Evolutionary conservation across 176 grass and related monocot species (phyloP), one percentile per base, ranked within the genome.

Genomic region (Carex myosuroides): DNA sequence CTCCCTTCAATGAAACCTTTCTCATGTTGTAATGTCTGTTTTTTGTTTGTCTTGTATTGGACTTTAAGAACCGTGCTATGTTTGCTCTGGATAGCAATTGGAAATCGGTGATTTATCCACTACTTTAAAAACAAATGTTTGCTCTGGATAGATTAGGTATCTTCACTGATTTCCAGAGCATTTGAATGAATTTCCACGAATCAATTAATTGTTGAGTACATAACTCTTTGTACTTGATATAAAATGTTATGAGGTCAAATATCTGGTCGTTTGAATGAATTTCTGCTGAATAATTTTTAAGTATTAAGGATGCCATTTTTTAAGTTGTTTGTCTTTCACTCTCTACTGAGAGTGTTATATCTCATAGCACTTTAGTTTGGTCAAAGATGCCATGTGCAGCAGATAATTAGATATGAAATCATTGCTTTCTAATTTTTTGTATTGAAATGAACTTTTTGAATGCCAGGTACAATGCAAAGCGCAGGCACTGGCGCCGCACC

Each of bases 401-500:
- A 20, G 60, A 12, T 62, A 44, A 48, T 62, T 22, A 0, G 14
- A 14, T 61, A 33, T 65, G 62, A 14, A 3, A 22, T 22, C 16
- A 13, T 33, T 3, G 0, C 17, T 3, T 0, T 39, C 4, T 11
- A 35, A 17, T 70, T 1, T 1, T 70, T 35, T 3, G 6, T 44
- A 2, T 39, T 20, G 35, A 48, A 70, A 42, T 6, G 5, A 22
- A 73, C 42, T 7, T 18, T 78, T 52, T 69, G 46, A 48, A 61
- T 65, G 18, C 22, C 58, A 90, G 85, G 85, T 90, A 90, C 85
- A 90, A 87, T 57, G 85, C 89, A 11, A 90, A 87, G 89, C 89
- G 89, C 66, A 87, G 89, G 75, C 89, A 90, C 24, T 87, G 89
- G 89, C 85, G 89, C 58, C 89, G 89, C 64, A 87, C 89, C n/a